phyloP scores from a whole-genome alignment of 1,284 basidiomycete species.

The Leccinum ponderosum region DNA sequence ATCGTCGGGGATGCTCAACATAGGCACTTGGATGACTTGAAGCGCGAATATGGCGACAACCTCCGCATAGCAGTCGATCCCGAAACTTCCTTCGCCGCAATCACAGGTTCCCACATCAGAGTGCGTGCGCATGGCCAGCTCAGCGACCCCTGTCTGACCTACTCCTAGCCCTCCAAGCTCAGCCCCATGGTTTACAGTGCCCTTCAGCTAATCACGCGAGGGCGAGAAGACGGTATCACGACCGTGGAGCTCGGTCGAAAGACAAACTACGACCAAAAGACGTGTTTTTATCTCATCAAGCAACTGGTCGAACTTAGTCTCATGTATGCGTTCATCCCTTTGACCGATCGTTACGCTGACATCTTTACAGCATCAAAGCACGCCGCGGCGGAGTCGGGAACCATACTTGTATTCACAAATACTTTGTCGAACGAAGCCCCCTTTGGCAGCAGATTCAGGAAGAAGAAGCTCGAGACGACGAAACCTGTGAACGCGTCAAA shows the following conservation, averaged over 20 bases:
- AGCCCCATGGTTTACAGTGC: slow-evolving; percentile 84
- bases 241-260: slow-evolving; percentile 75
- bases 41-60: slow-evolving; percentile 53
- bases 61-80: slow-evolving; percentile 76
- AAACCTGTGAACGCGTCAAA: slow-evolving; percentile 31
- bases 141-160: slow-evolving; percentile 6
- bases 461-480: slow-evolving; percentile 55
- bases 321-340: slow-evolving; percentile 52
- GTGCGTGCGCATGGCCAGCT: slow-evolving; percentile 41
- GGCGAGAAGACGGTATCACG: slow-evolving; percentile 74
- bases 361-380: slow-evolving; percentile 60
- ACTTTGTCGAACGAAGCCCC: slow-evolving; percentile 71
- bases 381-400: slow-evolving; percentile 74
- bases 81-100: slow-evolving; percentile 70
- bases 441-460: slow-evolving; percentile 71
- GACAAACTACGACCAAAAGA: slow-evolving; percentile 88
- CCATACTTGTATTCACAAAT: slow-evolving; percentile 74
- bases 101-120: slow-evolving; percentile 82
- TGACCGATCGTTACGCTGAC: slow-evolving; percentile 3
- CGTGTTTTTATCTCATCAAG: slow-evolving; percentile 82
- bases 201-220: slow-evolving; percentile 82
- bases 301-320: slow-evolving; percentile 72
- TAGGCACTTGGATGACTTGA: slow-evolving; percentile 55
- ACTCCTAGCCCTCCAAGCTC: slow-evolving; percentile 66
- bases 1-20: slow-evolving; percentile 53